phyloP scores from a whole-genome alignment of 176 grass and related monocot genomes.

The Saccharum spontaneum region DNA sequence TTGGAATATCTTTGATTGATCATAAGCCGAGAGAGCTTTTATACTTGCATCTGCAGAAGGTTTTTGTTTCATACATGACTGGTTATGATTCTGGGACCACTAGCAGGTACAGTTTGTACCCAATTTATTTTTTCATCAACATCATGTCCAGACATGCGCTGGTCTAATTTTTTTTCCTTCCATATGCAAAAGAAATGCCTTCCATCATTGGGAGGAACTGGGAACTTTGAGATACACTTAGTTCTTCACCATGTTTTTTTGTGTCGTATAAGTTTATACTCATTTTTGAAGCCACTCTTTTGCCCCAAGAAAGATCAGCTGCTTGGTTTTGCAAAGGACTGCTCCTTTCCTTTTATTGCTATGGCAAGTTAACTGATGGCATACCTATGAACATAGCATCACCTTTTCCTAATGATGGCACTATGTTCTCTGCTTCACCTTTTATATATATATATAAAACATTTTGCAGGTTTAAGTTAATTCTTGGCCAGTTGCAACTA shows the following conservation, averaged over 20 bases:
- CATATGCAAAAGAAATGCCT: slow-evolving; percentile 10
- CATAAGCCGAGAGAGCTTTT: slow-evolving; percentile 87
- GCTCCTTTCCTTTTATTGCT: neutral
- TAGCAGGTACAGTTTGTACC: slow-evolving; percentile 62
- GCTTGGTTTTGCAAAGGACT: neutral
- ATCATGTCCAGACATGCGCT: neutral
- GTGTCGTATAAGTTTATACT: slow-evolving; percentile 11
- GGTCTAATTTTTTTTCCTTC: neutral
- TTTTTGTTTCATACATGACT: slow-evolving; percentile 87
- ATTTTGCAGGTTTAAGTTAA: slow-evolving; percentile 88
- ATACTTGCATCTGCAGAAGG: slow-evolving; percentile 84
- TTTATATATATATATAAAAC: neutral
- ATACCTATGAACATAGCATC: slow-evolving; percentile 7
- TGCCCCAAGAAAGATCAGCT: neutral
- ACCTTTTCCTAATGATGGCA: neutral
- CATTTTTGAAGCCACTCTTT: neutral
- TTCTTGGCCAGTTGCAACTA: slow-evolving; percentile 82
- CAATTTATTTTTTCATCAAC: neutral
- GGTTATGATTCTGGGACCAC: slow-evolving; percentile 81
- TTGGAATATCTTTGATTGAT: slow-evolving; percentile 93
- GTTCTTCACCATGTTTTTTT: neutral
- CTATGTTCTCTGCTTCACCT: neutral
- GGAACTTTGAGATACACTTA: slow-evolving; percentile 14
- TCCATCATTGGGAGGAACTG: slow-evolving; percentile 6
- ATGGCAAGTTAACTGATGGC: slow-evolving; percentile 9